These are phyloP conservation scores for Talaromyces islandicus DNA, from an alignment of 2,329 filamentous ascomycete genomes.

Conservation along the genomic window DNA sequence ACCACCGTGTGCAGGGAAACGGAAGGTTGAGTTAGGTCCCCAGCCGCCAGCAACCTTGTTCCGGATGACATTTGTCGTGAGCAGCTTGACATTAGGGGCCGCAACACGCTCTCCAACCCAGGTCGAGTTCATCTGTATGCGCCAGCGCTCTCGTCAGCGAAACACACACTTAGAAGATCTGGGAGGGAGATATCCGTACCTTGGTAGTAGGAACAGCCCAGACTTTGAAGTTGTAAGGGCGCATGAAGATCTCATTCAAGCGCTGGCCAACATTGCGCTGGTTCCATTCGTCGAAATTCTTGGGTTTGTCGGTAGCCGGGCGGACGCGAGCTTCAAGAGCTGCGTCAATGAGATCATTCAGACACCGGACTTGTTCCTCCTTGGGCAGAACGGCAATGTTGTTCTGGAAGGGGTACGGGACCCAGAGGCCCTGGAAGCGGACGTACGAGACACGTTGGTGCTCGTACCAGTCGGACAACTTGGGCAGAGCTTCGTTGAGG, in stretches of 20 bases:
- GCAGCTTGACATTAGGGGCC: slow-evolving; percentile 87
- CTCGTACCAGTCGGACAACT: slow-evolving; percentile 89
- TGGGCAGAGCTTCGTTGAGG: slow-evolving; percentile 91
- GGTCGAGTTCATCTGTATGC: slow-evolving; percentile 86
- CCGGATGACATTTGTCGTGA: slow-evolving; percentile 89
- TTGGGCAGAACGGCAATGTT: slow-evolving; percentile 98
- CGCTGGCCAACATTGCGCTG: slow-evolving; percentile 82
- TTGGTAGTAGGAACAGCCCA: slow-evolving; percentile 97
- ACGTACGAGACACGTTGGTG: slow-evolving; percentile 99
- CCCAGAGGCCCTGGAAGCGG: slow-evolving; percentile 92
- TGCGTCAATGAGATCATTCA: slow-evolving; percentile 93
- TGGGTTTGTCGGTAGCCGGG: slow-evolving; percentile 78
- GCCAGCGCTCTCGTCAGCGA: not conserved
- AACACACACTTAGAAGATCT: not conserved
- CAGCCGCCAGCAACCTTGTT: slow-evolving; percentile 95
- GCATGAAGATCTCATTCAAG: slow-evolving; percentile 93
- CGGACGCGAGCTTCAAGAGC: slow-evolving; percentile 73
- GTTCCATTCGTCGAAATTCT: slow-evolving; percentile 98
- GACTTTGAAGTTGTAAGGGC: slow-evolving; percentile 99
- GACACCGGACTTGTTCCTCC: slow-evolving; percentile 89
- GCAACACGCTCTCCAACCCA: slow-evolving; percentile 99
- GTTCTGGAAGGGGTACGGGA: slow-evolving; percentile 99
- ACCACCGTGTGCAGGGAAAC: slow-evolving; percentile 90
- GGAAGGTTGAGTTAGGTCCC: slow-evolving; percentile 97
- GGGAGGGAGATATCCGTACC: slow-evolving; percentile 48